Evolutionary conservation across 495 filamentous ascomycete genomes (phyloP), one percentile per base, ranked within the genome.

Genomic region (Neurospora hispaniola): DNA sequence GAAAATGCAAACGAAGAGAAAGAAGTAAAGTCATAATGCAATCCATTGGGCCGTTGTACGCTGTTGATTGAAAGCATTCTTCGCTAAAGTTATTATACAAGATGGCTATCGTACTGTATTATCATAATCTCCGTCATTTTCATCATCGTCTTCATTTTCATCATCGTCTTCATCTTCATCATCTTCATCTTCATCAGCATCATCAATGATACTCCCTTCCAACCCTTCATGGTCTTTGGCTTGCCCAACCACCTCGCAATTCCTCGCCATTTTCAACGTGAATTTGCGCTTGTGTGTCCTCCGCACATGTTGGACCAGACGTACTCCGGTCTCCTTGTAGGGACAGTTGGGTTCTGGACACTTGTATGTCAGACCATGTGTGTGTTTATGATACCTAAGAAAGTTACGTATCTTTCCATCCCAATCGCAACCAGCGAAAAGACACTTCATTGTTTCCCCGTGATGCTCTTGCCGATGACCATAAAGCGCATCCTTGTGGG

Each of bases 231-330:
- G 0, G 10, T 11, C 1, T 14, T 7, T 18, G 44, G 44, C 44
- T n/a, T 46, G 44, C 44, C 20, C n/a, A 48, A 48, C 44, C 3
- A 48, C n/a, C 44, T 48, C n/a, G 18, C n/a, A 48, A 8, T 4
- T 20, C 44, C 2, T 48, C 44, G 9, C 44, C 18, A 48, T 20
- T 5, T 5, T 3, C n/a, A 20, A 0, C n/a, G n/a, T 48, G 9
- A 20, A 10, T 4, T 11, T 9, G n/a, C n/a, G n/a, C n/a, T n/a
- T n/a, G n/a, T n/a, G n/a, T n/a, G n/a, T n/a, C n/a, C n/a, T n/a
- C n/a, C 9, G 44, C 44, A 48, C 0, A 48, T 48, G 44, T 0
- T 0, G 3, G 0, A 0, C 0, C 16, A 43, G 16, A 16, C 0
- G 5, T 43, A 0, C 0, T 8, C 16, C 1, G 5, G 5, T 43